Evolutionary conservation across 257 asterid species (phyloP), one percentile per base, ranked within the genome.

Genomic region (Cordia subcordata): DNA sequence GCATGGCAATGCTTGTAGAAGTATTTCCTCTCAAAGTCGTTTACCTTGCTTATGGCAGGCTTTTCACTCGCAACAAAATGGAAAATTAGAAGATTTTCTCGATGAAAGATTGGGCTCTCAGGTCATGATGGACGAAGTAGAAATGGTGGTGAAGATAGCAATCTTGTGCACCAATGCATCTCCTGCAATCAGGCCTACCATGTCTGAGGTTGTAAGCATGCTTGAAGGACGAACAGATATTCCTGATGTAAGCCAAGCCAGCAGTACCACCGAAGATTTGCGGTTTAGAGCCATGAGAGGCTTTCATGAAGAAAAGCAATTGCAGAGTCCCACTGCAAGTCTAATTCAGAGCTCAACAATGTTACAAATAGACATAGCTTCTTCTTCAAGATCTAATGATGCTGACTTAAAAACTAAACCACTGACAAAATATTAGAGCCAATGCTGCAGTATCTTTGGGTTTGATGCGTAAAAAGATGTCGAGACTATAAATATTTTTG

Each of bases 131-230:
- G 81, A 58, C 62, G 97, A 90, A 73, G 79, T 73, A 40, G 82
- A 75, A 47, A 80, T 77, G 64, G 56, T 75, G 63, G 81, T 80
- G 59, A 83, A 77, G 78, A 64, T 87, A 51, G 90, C 91, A 47
- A 75, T 87, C 8, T 65, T 80, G 68, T 90, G 97, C 83, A 85
- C 95, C 16, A 80, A 81, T 51, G 75, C 82, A 14, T 76, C 96
- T 39, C 91, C 96, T 1, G 80, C 95, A 0, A 44, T 83, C 12
- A 72, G 95, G 85, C 97, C 96, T 5, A 64, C 81, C 2, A 90
- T 90, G 97, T 65, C 95, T 0, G 96, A 87, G 71, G 91, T 74
- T 0, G 94, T 87, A 39, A 80, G 78, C 61, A 87, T 87, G 88
- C 86, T 90, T 5, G 97, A 90, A 73, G 96, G 85, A 5, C 60